phyloP scores from a whole-genome alignment of 164 flowering plant species.

The grape (Vitis vinifera) region DNA sequence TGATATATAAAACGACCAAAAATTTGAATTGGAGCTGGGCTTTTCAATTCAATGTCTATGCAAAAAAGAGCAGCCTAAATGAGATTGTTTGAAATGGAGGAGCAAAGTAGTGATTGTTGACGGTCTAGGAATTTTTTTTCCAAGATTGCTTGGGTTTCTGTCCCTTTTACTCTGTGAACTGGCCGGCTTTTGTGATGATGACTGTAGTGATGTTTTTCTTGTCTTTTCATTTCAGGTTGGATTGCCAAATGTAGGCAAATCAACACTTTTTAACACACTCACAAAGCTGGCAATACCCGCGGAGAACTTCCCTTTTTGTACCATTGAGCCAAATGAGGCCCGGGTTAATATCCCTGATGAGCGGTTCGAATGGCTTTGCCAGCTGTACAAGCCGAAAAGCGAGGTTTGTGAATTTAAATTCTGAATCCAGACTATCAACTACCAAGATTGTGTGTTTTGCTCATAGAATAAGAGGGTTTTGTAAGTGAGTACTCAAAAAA shows the following conservation, averaged over 20 bases:
- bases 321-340: conserved; percentile 97
- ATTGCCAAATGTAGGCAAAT: conserved; percentile 96
- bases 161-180: too few species aligned
- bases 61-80: too few species aligned
- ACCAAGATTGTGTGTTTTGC: background rate
- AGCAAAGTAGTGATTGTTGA: too few species aligned
- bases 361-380: conserved; percentile 92
- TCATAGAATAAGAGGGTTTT: too few species aligned
- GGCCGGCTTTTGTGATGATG: too few species aligned
- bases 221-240: conserved; percentile 64
- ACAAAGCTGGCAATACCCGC: conserved; percentile 93
- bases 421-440: background rate
- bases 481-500: too few species aligned
- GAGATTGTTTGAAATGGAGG: too few species aligned
- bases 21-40: too few species aligned
- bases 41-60: too few species aligned
- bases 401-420: conserved; percentile 48
- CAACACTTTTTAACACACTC: conserved; percentile 94
- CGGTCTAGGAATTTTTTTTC: too few species aligned
- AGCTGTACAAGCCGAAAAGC: conserved; percentile 85
- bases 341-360: conserved; percentile 89
- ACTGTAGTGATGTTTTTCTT: background rate
- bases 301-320: conserved; percentile 96
- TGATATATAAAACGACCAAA: too few species aligned
- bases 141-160: too few species aligned